These are phyloP conservation scores for Saccharomycopsis sp. DNA, from an alignment of 805 yeast genomes.

Conservation along the genomic window DNA sequence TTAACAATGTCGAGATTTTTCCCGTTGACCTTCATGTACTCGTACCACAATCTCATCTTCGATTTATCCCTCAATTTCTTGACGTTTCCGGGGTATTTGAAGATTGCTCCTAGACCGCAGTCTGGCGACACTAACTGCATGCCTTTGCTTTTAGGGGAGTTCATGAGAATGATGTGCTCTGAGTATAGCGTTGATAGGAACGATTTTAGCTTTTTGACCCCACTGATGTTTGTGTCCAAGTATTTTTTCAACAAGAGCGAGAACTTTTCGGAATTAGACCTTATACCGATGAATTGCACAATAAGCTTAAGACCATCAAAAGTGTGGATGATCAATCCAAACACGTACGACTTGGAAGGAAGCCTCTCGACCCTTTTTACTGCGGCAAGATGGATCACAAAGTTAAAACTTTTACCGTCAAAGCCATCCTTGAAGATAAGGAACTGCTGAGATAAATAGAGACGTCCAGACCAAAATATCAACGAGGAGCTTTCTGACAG, in stretches of 20 bases:
- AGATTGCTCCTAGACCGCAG: slow-evolving; percentile 82
- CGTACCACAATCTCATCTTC: slow-evolving; percentile 91
- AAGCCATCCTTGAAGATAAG: slow-evolving; percentile 66
- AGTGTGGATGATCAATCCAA: slow-evolving; percentile 68
- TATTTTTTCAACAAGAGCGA: slow-evolving; percentile 58
- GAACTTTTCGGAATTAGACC: slow-evolving; percentile 74
- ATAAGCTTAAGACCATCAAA: slow-evolving; percentile 57
- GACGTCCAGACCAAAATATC: slow-evolving; percentile 48
- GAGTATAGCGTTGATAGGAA: slow-evolving; percentile 75
- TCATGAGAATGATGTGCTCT: slow-evolving; percentile 67
- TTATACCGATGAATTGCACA: slow-evolving; percentile 70
- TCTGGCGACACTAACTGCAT: slow-evolving; percentile 47
- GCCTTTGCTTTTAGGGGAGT: slow-evolving; percentile 33
- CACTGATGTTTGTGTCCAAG: slow-evolving; percentile 54
- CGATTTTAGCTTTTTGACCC: slow-evolving; percentile 54
- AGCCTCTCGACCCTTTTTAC: slow-evolving; percentile 80
- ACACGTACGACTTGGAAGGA: slow-evolving; percentile 61
- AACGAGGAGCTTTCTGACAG: slow-evolving; percentile 21
- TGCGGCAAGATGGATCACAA: slow-evolving; percentile 68
- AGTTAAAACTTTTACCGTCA: slow-evolving; percentile 60
- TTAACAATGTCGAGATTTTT: slow-evolving; percentile 70
- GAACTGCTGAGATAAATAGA: slow-evolving; percentile 71
- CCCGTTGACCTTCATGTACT: slow-evolving; percentile 77
- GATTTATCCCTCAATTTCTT: slow-evolving; percentile 69
- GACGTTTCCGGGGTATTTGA: slow-evolving; percentile 87